phyloP scores from a whole-genome alignment of 192 early-diverging fungal species.

The Phlyctochytrium planicorne region DNA sequence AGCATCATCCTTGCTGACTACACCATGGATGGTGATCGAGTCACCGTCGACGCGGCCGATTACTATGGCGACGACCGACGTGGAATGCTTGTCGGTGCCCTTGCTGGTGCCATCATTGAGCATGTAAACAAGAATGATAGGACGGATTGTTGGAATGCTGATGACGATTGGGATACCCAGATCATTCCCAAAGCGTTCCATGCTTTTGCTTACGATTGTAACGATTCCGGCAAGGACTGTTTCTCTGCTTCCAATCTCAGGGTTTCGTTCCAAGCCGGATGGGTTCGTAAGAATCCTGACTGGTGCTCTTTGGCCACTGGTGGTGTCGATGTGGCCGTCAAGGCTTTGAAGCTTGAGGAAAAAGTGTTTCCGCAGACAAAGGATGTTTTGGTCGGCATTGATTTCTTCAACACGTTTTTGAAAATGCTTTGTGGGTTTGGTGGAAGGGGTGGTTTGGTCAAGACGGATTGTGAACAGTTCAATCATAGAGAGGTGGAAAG shows the following conservation, averaged over 20 bases:
- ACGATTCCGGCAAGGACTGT: not conserved
- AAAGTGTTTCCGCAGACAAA: not conserved
- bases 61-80: not conserved
- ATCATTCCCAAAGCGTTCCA: not conserved
- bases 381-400: not conserved
- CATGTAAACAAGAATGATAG: not conserved
- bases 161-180: not conserved
- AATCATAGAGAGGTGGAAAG: not conserved
- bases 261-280: not conserved
- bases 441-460: not conserved
- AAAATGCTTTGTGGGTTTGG: not conserved
- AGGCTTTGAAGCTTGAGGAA: not conserved
- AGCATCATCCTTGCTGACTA: not conserved
- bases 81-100: not conserved
- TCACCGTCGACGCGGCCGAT: not conserved
- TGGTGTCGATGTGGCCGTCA: not conserved
- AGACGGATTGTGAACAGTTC: not conserved
- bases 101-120: not conserved
- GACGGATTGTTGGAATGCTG: not conserved
- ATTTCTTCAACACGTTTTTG: not conserved
- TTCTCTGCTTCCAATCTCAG: not conserved
- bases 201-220: not conserved
- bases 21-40: not conserved
- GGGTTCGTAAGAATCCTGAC: not conserved
- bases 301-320: not conserved